Conservation (phyloP, 2,329 filamentous ascomycete genomes). For the Cladophialophora exuberans region DNA sequence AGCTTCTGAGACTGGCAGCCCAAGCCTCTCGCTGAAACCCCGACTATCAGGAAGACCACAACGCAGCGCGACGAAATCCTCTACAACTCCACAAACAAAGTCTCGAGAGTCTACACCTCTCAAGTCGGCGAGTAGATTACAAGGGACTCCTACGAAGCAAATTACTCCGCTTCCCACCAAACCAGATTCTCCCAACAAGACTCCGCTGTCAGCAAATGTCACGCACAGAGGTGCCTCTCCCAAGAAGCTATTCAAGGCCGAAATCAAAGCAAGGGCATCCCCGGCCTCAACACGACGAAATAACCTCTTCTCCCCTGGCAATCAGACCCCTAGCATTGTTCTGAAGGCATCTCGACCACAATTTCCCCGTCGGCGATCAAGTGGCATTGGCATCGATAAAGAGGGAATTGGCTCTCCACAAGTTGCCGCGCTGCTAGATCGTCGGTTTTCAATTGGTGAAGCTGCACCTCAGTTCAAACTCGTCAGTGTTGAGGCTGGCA, state of each 20-base stretch:
- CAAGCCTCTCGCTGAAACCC: conserved; percentile 57
- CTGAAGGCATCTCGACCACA: conserved; percentile 55
- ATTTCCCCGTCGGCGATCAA: conserved; percentile 59
- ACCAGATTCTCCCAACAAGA: conserved; percentile 55
- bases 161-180: conserved; percentile 50
- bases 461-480: conserved; percentile 66
- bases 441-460: conserved; percentile 72
- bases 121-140: conserved; percentile 38
- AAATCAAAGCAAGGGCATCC: conserved; percentile 45
- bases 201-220: conserved; percentile 51
- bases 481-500: conserved; percentile 43
- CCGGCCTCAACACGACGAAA: conserved; percentile 38
- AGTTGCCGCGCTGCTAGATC: conserved; percentile 71
- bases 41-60: conserved; percentile 53
- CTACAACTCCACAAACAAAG: conserved; percentile 41
- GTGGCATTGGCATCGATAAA: conserved; percentile 71
- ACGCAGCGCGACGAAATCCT: conserved; percentile 47
- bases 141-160: conserved; percentile 44
- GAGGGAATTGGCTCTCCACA: conserved; percentile 75
- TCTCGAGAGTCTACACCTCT: conserved; percentile 36
- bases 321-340: conserved; percentile 65
- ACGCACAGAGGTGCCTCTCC: conserved; percentile 53
- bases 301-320: conserved; percentile 61
- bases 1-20: conserved; percentile 57
- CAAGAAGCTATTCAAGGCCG: conserved; percentile 50